phyloP scores from a whole-genome alignment of 176 grass and related monocot species.

The Sorghum bicolor region DNA sequence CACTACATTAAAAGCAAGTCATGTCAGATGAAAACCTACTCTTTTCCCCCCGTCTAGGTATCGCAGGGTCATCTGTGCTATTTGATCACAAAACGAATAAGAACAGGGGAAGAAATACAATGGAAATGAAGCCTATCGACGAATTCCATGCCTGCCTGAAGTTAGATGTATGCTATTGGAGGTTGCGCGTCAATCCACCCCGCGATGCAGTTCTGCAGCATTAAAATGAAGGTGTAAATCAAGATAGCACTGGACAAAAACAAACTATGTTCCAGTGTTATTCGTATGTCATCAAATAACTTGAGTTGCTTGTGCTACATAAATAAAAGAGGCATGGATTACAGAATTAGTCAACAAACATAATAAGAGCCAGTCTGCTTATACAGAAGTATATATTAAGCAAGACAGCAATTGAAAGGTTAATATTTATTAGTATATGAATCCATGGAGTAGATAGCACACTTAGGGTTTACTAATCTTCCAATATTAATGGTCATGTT shows the following conservation, averaged over 20 bases:
- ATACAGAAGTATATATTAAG: not conserved
- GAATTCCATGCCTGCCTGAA: conserved; percentile 40
- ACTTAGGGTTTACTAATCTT: not conserved
- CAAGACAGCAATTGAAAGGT: not conserved
- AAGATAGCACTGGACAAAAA: not conserved
- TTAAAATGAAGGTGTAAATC: conserved; percentile 2
- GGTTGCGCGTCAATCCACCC: conserved; percentile 48
- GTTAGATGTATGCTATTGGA: conserved; percentile 51
- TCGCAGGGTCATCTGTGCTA: conserved; percentile 58
- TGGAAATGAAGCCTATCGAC: conserved; percentile 41
- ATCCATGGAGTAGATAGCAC: not conserved
- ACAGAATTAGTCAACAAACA: not conserved
- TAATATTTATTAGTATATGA: not conserved
- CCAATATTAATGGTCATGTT: not conserved
- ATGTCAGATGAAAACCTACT: conserved; percentile 58
- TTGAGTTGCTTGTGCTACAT: not conserved
- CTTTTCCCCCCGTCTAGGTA: conserved; percentile 53
- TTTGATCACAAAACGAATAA: conserved; percentile 64
- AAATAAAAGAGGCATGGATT: not conserved
- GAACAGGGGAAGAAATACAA: conserved; percentile 37
- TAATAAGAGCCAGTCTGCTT: not conserved
- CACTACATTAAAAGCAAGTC: conserved; percentile 44
- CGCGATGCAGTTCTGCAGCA: conserved; percentile 50
- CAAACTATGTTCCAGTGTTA: not conserved
- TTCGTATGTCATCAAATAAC: not conserved